Evolutionary conservation across 1,139 yeast genomes (phyloP).

Genomic region (Debaryomyces singareniensis): DNA sequence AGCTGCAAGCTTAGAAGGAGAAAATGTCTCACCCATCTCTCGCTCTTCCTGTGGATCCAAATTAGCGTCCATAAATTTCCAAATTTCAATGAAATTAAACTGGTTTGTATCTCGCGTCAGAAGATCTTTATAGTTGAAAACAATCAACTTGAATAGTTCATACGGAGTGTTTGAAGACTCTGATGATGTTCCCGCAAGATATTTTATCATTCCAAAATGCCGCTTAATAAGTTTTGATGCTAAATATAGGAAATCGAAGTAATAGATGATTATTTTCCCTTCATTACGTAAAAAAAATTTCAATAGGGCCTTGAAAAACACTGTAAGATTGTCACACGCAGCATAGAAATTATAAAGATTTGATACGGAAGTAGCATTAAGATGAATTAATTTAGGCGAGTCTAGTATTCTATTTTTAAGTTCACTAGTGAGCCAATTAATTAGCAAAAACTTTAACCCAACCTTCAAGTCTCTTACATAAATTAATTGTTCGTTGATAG

Average conservation of each 20-base stretch:
- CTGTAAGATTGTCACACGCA: slow-evolving; percentile 30
- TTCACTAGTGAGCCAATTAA: slow-evolving; percentile 39
- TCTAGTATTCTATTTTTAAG: slow-evolving; percentile 23
- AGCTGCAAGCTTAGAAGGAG: no score
- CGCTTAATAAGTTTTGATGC: slow-evolving; percentile 26
- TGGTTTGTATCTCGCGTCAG: slow-evolving; percentile 26
- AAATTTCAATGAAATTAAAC: slow-evolving; percentile 25
- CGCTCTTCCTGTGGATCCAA: slow-evolving; percentile 7
- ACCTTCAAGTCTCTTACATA: slow-evolving; percentile 21
- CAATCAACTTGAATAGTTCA: slow-evolving; percentile 30
- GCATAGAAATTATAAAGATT: slow-evolving; percentile 28
- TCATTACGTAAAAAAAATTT: slow-evolving; percentile 34
- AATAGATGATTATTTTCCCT: slow-evolving; percentile 34
- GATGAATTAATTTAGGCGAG: slow-evolving; percentile 32
- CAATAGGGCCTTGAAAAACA: slow-evolving; percentile 36
- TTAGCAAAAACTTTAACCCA: slow-evolving; percentile 38
- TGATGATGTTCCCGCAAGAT: slow-evolving; percentile 20
- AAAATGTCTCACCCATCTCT: no score
- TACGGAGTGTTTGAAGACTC: slow-evolving; percentile 25
- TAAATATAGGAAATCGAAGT: slow-evolving; percentile 35
- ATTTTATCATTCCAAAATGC: slow-evolving; percentile 33
- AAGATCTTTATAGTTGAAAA: slow-evolving; percentile 30
- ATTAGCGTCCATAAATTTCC: slow-evolving; percentile 32
- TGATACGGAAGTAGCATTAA: slow-evolving; percentile 27
- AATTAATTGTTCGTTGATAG: slow-evolving; percentile 9